phyloP scores from a whole-genome alignment of 1,284 basidiomycete genomes.

The Taiwanofungus camphoratus region DNA sequence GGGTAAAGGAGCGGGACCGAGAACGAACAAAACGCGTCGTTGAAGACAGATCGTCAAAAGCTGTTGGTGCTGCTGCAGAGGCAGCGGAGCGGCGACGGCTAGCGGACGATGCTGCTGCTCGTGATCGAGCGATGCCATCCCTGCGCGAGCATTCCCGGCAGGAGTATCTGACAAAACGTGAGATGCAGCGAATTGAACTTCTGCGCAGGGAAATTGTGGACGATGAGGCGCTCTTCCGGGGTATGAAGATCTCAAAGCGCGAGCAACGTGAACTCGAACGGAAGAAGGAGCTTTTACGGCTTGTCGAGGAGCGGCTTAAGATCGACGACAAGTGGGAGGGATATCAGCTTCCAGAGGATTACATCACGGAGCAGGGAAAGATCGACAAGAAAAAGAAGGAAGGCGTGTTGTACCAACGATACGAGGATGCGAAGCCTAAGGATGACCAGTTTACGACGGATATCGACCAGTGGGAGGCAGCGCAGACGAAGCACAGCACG shows the following conservation, averaged over 20 bases:
- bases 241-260: slow-evolving; percentile 84
- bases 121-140: slow-evolving; percentile 75
- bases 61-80: slow-evolving; percentile 71
- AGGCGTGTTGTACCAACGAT: slow-evolving; percentile 89
- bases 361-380: slow-evolving; percentile 98
- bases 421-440: slow-evolving; percentile 86
- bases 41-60: slow-evolving; percentile 83
- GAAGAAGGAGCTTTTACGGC: slow-evolving; percentile 88
- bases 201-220: slow-evolving; percentile 90
- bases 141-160: slow-evolving; percentile 85
- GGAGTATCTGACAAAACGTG: slow-evolving; percentile 94
- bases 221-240: slow-evolving; percentile 82
- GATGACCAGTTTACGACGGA: slow-evolving; percentile 94
- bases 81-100: slow-evolving; percentile 76
- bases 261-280: slow-evolving; percentile 81
- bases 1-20: slow-evolving; percentile 80
- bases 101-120: slow-evolving; percentile 80
- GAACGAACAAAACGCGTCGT: slow-evolving; percentile 89
- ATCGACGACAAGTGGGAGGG: slow-evolving; percentile 95
- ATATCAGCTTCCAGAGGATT: slow-evolving; percentile 94
- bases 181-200: slow-evolving; percentile 93
- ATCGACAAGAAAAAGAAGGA: slow-evolving; percentile 97
- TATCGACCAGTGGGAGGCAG: slow-evolving; percentile 93
- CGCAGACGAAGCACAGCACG: slow-evolving; percentile 86
- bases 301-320: slow-evolving; percentile 90